A percentile compares a stretch with the other conserved stretches of the same genome.
Evolutionary conservation across 2,329 filamentous ascomycete species (phyloP).

Genomic region (Nemania sp.): DNA sequence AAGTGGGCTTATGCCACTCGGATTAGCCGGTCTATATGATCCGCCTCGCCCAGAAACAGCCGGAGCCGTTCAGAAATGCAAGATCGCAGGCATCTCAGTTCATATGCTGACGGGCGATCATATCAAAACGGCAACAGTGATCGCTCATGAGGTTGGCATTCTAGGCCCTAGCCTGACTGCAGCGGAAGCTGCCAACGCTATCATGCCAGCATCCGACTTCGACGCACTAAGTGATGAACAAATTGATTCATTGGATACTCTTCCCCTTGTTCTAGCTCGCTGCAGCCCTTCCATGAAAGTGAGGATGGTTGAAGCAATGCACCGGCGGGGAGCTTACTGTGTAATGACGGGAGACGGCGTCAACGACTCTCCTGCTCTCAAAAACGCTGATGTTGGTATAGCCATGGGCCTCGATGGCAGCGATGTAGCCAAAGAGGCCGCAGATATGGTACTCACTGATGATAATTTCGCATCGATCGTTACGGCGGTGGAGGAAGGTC

Average conservation of each 20-base stretch:
- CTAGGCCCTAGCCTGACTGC: constrained; percentile 45
- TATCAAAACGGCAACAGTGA: constrained; percentile 67
- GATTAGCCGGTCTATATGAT: constrained; percentile 72
- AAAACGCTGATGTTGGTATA: constrained; percentile 74
- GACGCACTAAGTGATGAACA: constrained; percentile 64
- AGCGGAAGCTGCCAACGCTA: constrained; percentile 47
- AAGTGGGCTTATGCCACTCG: constrained; percentile 63
- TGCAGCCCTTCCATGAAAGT: constrained; percentile 74
- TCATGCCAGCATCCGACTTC: constrained; percentile 67
- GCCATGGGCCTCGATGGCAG: constrained; percentile 73
- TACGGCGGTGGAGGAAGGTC: constrained; percentile 71
- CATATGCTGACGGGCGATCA: constrained; percentile 74
- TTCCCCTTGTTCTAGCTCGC: constrained; percentile 70
- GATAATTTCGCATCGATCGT: constrained; percentile 86
- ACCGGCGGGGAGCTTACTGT: constrained; percentile 67
- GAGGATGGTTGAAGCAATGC: constrained; percentile 75
- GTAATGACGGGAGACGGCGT: constrained; percentile 78
- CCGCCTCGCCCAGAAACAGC: constrained; percentile 70
- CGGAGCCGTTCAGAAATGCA: constrained; percentile 61
- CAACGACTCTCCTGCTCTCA: constrained; percentile 74
- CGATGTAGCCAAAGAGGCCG: constrained; percentile 78
- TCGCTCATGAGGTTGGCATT: constrained; percentile 68
- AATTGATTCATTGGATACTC: constrained; percentile 61
- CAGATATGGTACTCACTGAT: constrained; percentile 85
- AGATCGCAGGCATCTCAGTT: constrained; percentile 64